phyloP scores from a whole-genome alignment of 1,284 basidiomycete genomes.

The Porodaedalea pini region DNA sequence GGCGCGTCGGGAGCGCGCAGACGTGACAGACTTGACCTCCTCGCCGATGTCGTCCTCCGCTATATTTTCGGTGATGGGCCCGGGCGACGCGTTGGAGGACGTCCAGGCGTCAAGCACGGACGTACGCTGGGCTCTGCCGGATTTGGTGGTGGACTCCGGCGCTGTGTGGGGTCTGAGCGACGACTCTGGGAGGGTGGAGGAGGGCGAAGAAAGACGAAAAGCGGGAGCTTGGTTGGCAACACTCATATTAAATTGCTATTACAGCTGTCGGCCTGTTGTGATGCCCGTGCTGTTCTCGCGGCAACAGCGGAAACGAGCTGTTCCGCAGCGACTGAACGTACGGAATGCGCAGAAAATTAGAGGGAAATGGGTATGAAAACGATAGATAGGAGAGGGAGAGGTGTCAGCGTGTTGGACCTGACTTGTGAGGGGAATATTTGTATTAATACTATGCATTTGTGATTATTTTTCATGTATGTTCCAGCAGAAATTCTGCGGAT shows the following conservation, averaged over 20 bases:
- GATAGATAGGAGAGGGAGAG: not conserved
- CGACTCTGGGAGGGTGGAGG: conserved; percentile 1
- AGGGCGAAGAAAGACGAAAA: conserved; percentile 1
- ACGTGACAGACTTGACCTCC: conserved; percentile 16
- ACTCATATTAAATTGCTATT: not conserved
- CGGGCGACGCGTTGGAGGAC: conserved; percentile 2
- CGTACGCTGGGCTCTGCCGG: not conserved
- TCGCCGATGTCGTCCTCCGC: conserved; percentile 14
- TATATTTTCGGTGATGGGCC: not conserved
- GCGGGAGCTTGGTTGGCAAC: not conserved
- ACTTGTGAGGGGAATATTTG: not conserved
- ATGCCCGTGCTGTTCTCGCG: not conserved
- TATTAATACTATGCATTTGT: not conserved
- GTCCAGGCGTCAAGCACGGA: conserved; percentile 18
- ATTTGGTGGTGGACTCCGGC: not conserved
- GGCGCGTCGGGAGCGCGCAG: not conserved
- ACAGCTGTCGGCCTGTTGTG: not conserved
- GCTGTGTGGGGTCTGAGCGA: not conserved
- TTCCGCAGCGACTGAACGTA: too few relatives aligned
- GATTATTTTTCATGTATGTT: not conserved
- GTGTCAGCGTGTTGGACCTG: not conserved
- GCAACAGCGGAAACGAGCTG: not conserved
- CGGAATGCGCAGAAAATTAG: not conserved
- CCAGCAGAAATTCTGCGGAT: not conserved
- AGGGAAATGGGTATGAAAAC: too few relatives aligned